Evolutionary conservation across 2,329 filamentous ascomycete genomes (phyloP).

Genomic region (Colletotrichum filicis): DNA sequence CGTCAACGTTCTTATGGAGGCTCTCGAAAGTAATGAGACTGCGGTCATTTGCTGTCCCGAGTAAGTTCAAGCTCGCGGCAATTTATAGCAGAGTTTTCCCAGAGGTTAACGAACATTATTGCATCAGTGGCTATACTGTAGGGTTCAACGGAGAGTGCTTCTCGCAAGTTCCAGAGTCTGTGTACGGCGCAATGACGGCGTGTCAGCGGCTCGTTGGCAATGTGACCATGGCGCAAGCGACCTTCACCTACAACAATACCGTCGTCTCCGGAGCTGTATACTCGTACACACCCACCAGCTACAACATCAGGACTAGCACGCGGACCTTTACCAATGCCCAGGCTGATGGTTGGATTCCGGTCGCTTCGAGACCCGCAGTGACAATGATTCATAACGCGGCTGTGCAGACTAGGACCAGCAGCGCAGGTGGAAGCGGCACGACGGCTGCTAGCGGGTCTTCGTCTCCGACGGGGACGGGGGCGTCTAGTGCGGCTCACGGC

Average conservation of each 20-base stretch:
- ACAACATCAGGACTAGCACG: background rate
- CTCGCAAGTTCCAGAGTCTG: background rate
- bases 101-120: fast-evolving
- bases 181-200: background rate
- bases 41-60: slow-evolving; percentile 14
- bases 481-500: background rate
- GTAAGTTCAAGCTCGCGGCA: background rate
- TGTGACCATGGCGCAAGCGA: background rate
- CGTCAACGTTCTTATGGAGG: slow-evolving; percentile 20
- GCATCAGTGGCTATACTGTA: background rate
- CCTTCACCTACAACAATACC: slow-evolving; percentile 22
- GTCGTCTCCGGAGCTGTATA: background rate
- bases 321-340: background rate
- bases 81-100: no score
- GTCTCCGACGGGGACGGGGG: background rate
- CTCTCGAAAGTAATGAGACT: background rate
- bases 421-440: background rate
- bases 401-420: background rate
- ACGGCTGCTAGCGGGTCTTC: background rate
- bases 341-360: background rate
- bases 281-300: background rate
- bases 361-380: slow-evolving; percentile 1
- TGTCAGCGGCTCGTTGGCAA: background rate
- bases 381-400: slow-evolving; percentile 3
- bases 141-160: slow-evolving; percentile 9